Conservation (phyloP, 2,329 filamentous ascomycete species). For the Aspergillus quadrilineatus region DNA sequence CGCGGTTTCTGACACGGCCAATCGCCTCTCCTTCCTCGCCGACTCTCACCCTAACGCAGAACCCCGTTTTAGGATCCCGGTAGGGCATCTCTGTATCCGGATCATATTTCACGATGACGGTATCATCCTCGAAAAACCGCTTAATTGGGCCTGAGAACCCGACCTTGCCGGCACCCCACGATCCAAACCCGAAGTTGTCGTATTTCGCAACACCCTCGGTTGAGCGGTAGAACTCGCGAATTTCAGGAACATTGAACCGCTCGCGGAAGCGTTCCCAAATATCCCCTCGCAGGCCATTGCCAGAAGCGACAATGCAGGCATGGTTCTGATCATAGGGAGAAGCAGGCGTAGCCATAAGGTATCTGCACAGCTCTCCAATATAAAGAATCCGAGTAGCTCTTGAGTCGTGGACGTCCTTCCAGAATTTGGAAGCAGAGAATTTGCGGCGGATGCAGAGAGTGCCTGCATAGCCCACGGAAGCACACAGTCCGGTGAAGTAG, state of each 20-base stretch:
- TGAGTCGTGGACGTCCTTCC: constrained; percentile 46
- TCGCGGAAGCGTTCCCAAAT: constrained; percentile 50
- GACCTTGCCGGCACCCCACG: constrained; percentile 45
- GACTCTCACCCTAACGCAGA: constrained; percentile 39
- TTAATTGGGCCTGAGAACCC: constrained; percentile 46
- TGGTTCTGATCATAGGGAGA: constrained; percentile 48
- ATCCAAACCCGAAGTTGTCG: constrained; percentile 44
- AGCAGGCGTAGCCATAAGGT: constrained; percentile 47
- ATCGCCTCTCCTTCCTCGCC: constrained; percentile 49
- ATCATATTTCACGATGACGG: constrained; percentile 46
- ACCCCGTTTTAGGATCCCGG: constrained; percentile 46
- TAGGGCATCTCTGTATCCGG: constrained; percentile 42
- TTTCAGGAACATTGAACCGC: constrained; percentile 46
- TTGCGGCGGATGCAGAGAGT: constrained; percentile 48
- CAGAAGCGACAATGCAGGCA: constrained; percentile 45
- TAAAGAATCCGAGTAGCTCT: constrained; percentile 46
- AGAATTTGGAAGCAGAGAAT: constrained; percentile 49
- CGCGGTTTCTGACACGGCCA: constrained; percentile 43
- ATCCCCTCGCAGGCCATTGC: constrained; percentile 50
- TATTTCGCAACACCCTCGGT: constrained; percentile 50
- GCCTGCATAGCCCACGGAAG: constrained; percentile 40
- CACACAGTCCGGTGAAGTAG: constrained; percentile 46
- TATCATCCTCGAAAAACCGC: constrained; percentile 43
- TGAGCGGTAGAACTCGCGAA: constrained; percentile 50
- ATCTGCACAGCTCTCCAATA: constrained; percentile 52